A percentile compares a stretch with the other conserved stretches of the same genome.
Conservation (phyloP, 352 stramenopile genomes). For the Albugo laibachii region DNA sequence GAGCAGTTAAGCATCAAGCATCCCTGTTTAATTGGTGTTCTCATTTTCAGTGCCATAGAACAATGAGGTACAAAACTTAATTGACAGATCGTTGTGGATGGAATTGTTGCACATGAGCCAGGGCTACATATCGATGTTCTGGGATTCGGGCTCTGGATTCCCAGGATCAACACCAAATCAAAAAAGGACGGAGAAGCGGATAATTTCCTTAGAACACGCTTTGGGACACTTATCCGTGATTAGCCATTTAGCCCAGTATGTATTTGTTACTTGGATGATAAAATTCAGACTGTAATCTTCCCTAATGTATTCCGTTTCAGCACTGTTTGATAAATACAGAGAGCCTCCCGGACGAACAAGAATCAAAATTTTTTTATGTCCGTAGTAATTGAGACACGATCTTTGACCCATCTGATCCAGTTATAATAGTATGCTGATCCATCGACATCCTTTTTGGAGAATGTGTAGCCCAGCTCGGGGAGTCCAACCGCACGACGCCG, state of each 20-base stretch:
- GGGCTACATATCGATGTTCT: constrained; percentile 16
- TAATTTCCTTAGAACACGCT: neutral
- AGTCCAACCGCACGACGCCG: constrained; percentile 39
- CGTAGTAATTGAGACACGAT: constrained; percentile 44
- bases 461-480: constrained; percentile 39
- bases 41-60: constrained; percentile 24
- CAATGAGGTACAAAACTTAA: constrained; percentile 87
- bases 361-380: constrained; percentile 19
- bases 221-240: constrained; percentile 37
- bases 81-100: constrained; percentile 86
- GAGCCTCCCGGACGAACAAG: constrained; percentile 20
- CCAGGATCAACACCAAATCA: constrained; percentile 40
- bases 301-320: constrained; percentile 27
- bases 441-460: constrained; percentile 38
- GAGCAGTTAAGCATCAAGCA: constrained; percentile 42
- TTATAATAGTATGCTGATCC: constrained; percentile 45
- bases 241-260: constrained; percentile 58
- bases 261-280: constrained; percentile 35
- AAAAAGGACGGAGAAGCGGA: constrained; percentile 6
- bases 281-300: constrained; percentile 39
- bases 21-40: constrained; percentile 32
- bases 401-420: constrained; percentile 68
- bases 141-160: constrained; percentile 14
- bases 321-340: constrained; percentile 45
- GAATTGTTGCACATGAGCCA: constrained; percentile 7